phyloP scores from a whole-genome alignment of 768 basidiomycete species.

The Macrolepiota albuminosa region DNA sequence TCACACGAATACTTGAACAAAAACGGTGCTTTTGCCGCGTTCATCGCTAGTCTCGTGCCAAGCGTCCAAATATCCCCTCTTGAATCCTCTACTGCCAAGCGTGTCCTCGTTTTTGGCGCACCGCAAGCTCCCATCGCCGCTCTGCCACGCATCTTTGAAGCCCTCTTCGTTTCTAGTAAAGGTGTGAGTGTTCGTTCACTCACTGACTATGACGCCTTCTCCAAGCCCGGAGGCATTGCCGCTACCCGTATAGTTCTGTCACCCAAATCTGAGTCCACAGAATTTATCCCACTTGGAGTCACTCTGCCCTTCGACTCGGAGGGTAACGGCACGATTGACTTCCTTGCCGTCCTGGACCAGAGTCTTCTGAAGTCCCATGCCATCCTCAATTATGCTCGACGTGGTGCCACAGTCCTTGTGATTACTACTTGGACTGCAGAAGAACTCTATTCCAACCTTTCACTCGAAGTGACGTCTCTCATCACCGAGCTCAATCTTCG shows the following conservation, averaged over 20 bases:
- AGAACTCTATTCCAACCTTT: constrained; percentile 70
- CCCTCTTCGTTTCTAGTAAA: constrained; percentile 51
- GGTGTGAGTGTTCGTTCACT: constrained; percentile 56
- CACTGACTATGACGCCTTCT: constrained; percentile 71
- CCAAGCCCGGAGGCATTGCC: constrained; percentile 65
- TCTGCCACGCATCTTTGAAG: constrained; percentile 51
- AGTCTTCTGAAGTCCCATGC: constrained; percentile 75
- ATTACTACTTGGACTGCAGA: constrained; percentile 69
- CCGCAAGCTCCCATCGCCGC: constrained; percentile 51
- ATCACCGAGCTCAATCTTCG: constrained; percentile 50
- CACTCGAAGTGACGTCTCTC: constrained; percentile 39
- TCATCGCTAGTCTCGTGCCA: constrained; percentile 30
- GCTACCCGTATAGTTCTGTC: constrained; percentile 67
- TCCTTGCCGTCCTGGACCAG: constrained; percentile 72
- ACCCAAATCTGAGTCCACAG: constrained; percentile 30
- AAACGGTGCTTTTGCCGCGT: constrained; percentile 38
- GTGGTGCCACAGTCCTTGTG: constrained; percentile 67
- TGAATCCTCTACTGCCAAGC: constrained; percentile 46
- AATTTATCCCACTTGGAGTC: constrained; percentile 48
- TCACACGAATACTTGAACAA: constrained; percentile 46
- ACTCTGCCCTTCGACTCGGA: constrained; percentile 50
- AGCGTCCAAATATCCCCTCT: constrained; percentile 30
- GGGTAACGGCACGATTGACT: constrained; percentile 52
- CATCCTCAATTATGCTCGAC: constrained; percentile 61
- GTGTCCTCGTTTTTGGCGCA: constrained; percentile 63